Conservation (phyloP, 2,329 filamentous ascomycete species). For the Fonsecaea erecta region DNA sequence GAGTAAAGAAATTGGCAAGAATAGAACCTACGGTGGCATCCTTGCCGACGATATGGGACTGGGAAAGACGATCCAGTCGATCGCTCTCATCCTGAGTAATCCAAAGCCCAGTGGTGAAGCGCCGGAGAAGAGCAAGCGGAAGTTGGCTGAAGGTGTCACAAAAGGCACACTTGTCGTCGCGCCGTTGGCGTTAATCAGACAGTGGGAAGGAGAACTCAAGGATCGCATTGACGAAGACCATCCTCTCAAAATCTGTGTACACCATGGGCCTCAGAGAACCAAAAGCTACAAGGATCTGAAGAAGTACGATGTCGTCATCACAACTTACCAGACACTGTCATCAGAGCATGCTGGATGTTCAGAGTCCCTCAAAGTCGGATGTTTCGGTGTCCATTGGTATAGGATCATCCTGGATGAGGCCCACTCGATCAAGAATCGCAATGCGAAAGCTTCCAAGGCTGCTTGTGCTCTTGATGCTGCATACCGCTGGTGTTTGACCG, state of each 20-base stretch:
- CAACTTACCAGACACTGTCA: constrained; percentile 92
- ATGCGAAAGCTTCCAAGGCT: constrained; percentile 91
- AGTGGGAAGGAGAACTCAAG: constrained; percentile 94
- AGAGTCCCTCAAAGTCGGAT: constrained; percentile 71
- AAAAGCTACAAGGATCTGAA: constrained; percentile 78
- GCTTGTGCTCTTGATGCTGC: constrained; percentile 82
- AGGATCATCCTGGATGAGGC: constrained; percentile 94
- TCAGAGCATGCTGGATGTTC: constrained; percentile 78
- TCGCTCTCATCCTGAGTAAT: constrained; percentile 85
- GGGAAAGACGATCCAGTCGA: constrained; percentile 93
- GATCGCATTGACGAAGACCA: constrained; percentile 75
- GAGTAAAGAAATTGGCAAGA: constrained; percentile 83
- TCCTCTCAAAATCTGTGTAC: constrained; percentile 78
- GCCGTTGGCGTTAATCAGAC: constrained; percentile 89
- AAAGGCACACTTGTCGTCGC: constrained; percentile 90
- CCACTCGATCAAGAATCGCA: constrained; percentile 97
- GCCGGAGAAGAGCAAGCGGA: constrained; percentile 58
- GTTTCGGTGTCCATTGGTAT: constrained; percentile 93
- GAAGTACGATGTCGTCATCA: constrained; percentile 92
- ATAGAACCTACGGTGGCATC: constrained; percentile 88
- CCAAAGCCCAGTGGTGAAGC: constrained; percentile 64
- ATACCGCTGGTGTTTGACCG: constrained; percentile 94
- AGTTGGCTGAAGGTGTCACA: constrained; percentile 69
- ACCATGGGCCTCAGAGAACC: constrained; percentile 85
- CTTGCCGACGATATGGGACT: constrained; percentile 95